Base-by-base conservation (phyloP, 352 stramenopile genomes). In the Phytopythium chamaehyphon region DNA sequence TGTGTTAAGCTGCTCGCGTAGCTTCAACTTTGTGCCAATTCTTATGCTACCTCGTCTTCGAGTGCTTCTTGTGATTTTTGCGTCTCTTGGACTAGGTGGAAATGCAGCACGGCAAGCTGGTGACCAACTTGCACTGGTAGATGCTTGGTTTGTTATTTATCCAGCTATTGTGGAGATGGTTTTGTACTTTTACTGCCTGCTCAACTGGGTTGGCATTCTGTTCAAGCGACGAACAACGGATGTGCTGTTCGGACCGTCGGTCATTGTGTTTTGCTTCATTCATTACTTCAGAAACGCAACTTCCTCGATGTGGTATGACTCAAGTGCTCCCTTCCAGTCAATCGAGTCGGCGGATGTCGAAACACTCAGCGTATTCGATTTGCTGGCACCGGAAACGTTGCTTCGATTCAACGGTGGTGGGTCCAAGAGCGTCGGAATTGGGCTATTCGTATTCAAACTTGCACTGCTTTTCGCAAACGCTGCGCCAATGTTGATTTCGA, bases 391-490 rank as follows among this genome's bases (percentile, higher is more conserved):
- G 3, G 43, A 48, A 2, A 14, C 72, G 37, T 16, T 73, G 33
- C 21, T 64, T 26, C 61, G 75, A 18, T 66, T 76, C 14, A 48
- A 59, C 44, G 47, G 62, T 18, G 59, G 57, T 2, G 43, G 71
- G 8, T 59, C 51, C 1, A 47, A 76, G 19, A 50, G 66, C 36
- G 71, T 61, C 14, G 61, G 54, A 40, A 43, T 69, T 42, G 24
- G 11, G 7, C 40, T 64, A 46, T 57, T 79, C 15, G 15, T 48
- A 8, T 36, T 79, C 31, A 84, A 84, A 38, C 19, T 82, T n/a
- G 54, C 45, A 16, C 15, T 77, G 35, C 52, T 82, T 11, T 54
- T 36, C 0, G 19, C 79, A 38, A 80, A 73, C 36, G 42, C 65
- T 0, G 19, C 76, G 24, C 64, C 66, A n/a, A 28, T 84, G 3